These are phyloP conservation scores for Yarrowia osloensis DNA, from an alignment of 805 yeast species.

Conservation along the genomic window DNA sequence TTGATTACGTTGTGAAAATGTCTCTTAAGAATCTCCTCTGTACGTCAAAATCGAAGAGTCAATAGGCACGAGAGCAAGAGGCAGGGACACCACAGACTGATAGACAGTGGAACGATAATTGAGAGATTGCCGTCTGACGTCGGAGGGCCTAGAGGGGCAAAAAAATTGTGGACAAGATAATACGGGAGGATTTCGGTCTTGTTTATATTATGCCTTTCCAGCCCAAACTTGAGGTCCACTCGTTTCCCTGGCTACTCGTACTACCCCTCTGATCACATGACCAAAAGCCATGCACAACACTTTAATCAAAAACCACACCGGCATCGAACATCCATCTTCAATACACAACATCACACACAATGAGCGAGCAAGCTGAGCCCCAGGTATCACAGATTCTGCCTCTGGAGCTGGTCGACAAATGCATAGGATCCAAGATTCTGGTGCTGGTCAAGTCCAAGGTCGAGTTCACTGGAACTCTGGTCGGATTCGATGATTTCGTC, in stretches of 20 bases:
- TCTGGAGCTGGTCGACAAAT: constrained; percentile 82
- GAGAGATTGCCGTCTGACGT: background rate
- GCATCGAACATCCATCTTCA: background rate
- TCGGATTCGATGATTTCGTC: constrained; percentile 95
- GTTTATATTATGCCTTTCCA: too few species aligned
- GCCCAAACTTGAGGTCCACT: background rate
- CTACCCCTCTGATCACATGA: constrained; percentile 16
- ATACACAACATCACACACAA: constrained; percentile 15
- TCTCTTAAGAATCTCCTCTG: background rate
- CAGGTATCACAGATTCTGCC: constrained; percentile 51
- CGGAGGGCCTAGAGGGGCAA: background rate
- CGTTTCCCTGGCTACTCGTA: too few species aligned
- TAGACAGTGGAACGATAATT: background rate
- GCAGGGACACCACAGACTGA: background rate
- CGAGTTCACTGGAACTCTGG: constrained; percentile 85
- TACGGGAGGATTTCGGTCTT: background rate
- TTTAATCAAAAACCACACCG: constrained; percentile 5
- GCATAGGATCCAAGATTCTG: constrained; percentile 77
- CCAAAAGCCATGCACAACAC: constrained; percentile 6
- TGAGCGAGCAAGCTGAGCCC: constrained; percentile 28
- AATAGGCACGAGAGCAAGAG: constrained; percentile 11
- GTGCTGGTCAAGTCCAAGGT: constrained; percentile 60
- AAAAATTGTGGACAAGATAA: background rate
- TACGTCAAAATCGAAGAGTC: background rate
- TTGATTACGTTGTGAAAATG: background rate